Percentiles rank a stretch among this genome's conserved stretches.
phyloP scores from a whole-genome alignment of 2,329 filamentous ascomycete genomes.

The Monosporascus ibericus region DNA sequence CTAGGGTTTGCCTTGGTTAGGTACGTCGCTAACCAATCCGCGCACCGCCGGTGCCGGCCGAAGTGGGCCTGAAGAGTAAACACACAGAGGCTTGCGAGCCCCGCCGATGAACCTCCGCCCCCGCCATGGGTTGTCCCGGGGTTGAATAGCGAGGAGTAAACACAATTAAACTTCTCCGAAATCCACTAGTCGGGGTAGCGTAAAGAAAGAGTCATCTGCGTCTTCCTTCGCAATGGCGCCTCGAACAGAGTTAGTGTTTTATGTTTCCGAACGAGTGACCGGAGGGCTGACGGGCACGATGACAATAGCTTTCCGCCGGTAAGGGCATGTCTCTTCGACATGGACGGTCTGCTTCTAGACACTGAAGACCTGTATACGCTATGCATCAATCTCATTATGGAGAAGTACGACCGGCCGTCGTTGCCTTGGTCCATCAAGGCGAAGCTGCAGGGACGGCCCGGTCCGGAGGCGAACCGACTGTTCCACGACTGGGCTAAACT shows the following conservation, averaged over 20 bases:
- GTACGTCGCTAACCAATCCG: no score
- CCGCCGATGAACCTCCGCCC: neutral
- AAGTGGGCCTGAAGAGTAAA: no score
- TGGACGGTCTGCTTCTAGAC: slow-evolving; percentile 94
- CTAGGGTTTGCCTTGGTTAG: no score
- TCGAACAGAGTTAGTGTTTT: slow-evolving; percentile 36
- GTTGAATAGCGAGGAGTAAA: neutral
- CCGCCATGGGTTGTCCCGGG: neutral
- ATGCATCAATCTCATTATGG: slow-evolving; percentile 76
- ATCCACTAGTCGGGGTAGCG: no score
- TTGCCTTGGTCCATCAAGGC: slow-evolving; percentile 96
- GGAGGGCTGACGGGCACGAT: slow-evolving; percentile 7
- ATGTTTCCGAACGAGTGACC: neutral
- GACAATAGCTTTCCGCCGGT: slow-evolving; percentile 64
- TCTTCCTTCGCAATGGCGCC: slow-evolving; percentile 31
- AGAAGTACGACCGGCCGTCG: slow-evolving; percentile 62
- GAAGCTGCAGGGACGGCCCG: slow-evolving; percentile 61
- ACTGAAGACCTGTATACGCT: slow-evolving; percentile 85
- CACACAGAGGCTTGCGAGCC: no score
- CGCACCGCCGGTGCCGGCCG: no score
- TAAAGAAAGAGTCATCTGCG: neutral
- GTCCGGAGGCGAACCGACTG: slow-evolving; percentile 45
- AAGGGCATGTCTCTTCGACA: slow-evolving; percentile 93
- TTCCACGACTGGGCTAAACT: slow-evolving; percentile 78
- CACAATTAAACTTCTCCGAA: neutral